Evolutionary conservation across 2,329 filamentous ascomycete genomes (phyloP), one percentile per base, ranked within the genome.

Genomic region (Uncinocarpus reesii): DNA sequence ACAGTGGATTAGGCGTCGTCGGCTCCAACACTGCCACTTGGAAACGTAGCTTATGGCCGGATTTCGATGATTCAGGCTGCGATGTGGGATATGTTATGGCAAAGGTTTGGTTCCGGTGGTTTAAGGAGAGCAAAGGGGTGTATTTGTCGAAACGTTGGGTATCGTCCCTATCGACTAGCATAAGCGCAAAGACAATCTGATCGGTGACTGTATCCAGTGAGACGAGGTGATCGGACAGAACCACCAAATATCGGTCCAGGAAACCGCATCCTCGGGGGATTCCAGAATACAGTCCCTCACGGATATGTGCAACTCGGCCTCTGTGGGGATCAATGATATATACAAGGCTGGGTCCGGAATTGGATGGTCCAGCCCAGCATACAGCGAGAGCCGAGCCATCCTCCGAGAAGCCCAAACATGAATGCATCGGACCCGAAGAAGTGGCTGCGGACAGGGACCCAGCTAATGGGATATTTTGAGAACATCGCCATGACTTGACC

Each of bases 121-220:
- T 85, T 43, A 85, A 76, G n/a, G 86, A 83, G 7, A 95, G 71
- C 38, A 61, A 53, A 21, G 63, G 60, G 32, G 52, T 53, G 24
- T 4, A 20, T 24, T 53, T 18, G 44, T 42, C 20, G 47, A 38
- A 23, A 20, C 7, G 6, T 4, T 15, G 29, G 16, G 45, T 15
- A 4, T 16, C 20, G 20, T 8, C 11, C 23, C 45, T 26, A 52
- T 50, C 43, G 47, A 66, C 71, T 11, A 88, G 68, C 21, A 75
- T 69, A 43, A 84, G 72, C 42, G 78, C 79, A 59, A 83, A 87
- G 29, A 78, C 76, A 40, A 89, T 73, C 56, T 82, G 76, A 58
- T 94, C 85, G 43, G 80, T 74, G 6, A 96, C 85, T 8, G 93
- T 76, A 63, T 98, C 85, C 72, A 87, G 95, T 29, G 95, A 81